These are phyloP conservation scores for Veloporphyrellus conicus DNA, from an alignment of 1,284 basidiomycete species.

Conservation along the genomic window DNA sequence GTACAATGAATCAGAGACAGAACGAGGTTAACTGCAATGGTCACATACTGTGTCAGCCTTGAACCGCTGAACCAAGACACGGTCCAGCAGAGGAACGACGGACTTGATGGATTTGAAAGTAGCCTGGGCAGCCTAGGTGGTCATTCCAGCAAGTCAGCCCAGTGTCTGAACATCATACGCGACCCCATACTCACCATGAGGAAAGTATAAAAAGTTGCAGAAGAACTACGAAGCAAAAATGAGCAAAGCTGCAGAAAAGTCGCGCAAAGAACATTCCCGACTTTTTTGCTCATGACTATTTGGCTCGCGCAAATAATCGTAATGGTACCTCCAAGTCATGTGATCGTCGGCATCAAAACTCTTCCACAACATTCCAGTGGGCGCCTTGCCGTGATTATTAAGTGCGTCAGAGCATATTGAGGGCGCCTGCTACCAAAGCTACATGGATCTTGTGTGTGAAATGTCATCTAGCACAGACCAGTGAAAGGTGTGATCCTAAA, in stretches of 20 bases:
- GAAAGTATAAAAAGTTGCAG: conserved; percentile 6
- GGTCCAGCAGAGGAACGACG: conserved; percentile 89
- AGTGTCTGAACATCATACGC: not conserved
- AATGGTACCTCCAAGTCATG: conserved; percentile 13
- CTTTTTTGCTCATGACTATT: conserved; percentile 25
- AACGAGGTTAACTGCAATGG: not conserved
- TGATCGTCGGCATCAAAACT: conserved; percentile 10
- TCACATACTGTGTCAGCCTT: conserved; percentile 81
- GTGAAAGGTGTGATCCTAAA: not conserved
- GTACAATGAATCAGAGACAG: not conserved
- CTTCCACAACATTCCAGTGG: not conserved
- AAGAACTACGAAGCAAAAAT: conserved; percentile 9
- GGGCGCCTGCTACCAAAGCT: not conserved
- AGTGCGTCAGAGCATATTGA: too few species aligned
- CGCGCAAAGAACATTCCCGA: conserved; percentile 7
- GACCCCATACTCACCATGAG: conserved; percentile 25
- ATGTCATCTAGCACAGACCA: not conserved
- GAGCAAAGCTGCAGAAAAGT: conserved; percentile 26
- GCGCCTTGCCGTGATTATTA: too few species aligned
- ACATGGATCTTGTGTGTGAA: not conserved
- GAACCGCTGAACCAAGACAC: conserved; percentile 95
- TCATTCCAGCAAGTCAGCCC: not conserved
- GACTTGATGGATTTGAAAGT: conserved; percentile 95
- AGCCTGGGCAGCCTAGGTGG: conserved; percentile 60
- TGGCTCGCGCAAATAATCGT: conserved; percentile 23